phyloP scores from a whole-genome alignment of 371 early-diverging fungal genomes.

The Apophysomyces variabilis region DNA sequence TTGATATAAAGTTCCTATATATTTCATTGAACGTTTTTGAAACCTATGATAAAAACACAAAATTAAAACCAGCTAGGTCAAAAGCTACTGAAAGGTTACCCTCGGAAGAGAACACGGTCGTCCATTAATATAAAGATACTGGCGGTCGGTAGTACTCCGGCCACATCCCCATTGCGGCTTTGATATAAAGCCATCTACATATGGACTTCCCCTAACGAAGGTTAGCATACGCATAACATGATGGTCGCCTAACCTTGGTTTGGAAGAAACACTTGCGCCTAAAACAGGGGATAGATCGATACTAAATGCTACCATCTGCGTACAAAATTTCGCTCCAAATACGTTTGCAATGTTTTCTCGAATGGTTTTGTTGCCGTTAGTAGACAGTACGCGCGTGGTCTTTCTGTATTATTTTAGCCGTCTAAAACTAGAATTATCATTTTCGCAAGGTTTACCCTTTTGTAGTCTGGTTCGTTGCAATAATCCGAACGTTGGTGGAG shows the following conservation, averaged over 20 bases:
- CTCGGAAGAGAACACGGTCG: conserved; percentile 87
- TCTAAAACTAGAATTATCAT: neutral
- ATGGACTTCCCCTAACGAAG: neutral
- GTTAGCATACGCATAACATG: neutral
- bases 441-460: conserved; percentile 58
- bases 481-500: conserved; percentile 66
- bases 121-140: conserved; percentile 87
- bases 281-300: conserved; percentile 30
- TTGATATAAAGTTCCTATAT: conserved; percentile 68
- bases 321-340: conserved; percentile 70
- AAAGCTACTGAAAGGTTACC: conserved; percentile 32
- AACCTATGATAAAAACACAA: conserved; percentile 28
- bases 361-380: conserved; percentile 61
- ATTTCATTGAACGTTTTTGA: conserved; percentile 78
- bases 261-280: conserved; percentile 7
- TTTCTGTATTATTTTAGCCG: conserved; percentile 9
- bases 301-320: conserved; percentile 59
- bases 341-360: conserved; percentile 77
- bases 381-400: conserved; percentile 45
- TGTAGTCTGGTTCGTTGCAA: conserved; percentile 64
- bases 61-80: neutral
- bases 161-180: conserved; percentile 73
- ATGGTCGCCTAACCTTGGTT: neutral
- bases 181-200: conserved; percentile 60
- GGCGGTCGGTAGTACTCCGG: conserved; percentile 79